Evolutionary conservation across 768 basidiomycete genomes (phyloP).

Genomic region (Coprinopsis cinerea): DNA sequence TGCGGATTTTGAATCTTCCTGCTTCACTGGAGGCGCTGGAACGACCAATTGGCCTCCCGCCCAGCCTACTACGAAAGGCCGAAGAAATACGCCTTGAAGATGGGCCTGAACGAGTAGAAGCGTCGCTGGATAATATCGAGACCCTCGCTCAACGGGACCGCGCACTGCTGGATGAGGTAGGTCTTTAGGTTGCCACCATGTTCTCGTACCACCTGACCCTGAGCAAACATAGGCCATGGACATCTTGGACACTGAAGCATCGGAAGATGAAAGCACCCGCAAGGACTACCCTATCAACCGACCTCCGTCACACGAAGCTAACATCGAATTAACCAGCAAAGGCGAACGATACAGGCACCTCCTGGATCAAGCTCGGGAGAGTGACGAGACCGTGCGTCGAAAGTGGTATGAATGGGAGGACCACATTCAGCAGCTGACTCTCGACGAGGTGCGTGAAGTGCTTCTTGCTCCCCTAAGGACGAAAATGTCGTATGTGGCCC

Average conservation of each 20-base stretch:
- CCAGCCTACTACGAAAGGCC: slow-evolving; percentile 79
- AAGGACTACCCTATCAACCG: slow-evolving; percentile 44
- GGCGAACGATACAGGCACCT: slow-evolving; percentile 68
- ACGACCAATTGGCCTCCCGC: slow-evolving; percentile 80
- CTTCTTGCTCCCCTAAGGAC: no score
- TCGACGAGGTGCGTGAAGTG: slow-evolving; percentile 58
- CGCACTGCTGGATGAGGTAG: slow-evolving; percentile 70
- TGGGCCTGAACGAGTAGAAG: slow-evolving; percentile 66
- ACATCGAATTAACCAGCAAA: slow-evolving; percentile 63
- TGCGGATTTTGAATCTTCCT: slow-evolving; percentile 74
- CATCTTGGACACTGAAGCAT: slow-evolving; percentile 85
- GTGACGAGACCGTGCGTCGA: slow-evolving; percentile 68
- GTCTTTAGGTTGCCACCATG: slow-evolving; percentile 10
- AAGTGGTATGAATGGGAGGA: slow-evolving; percentile 91
- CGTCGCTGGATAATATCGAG: slow-evolving; percentile 67
- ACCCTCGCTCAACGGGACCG: slow-evolving; percentile 57
- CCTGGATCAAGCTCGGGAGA: slow-evolving; percentile 62
- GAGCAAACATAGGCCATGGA: slow-evolving; percentile 62
- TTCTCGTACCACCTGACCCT: neutral
- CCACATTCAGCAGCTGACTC: slow-evolving; percentile 62
- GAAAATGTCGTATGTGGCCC: no score
- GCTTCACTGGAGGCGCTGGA: slow-evolving; percentile 85
- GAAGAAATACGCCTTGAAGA: slow-evolving; percentile 78
- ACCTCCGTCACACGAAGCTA: slow-evolving; percentile 73
- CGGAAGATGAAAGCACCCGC: slow-evolving; percentile 71